Evolutionary conservation across 768 basidiomycete genomes (phyloP).

Genomic region (Boletus edulis): DNA sequence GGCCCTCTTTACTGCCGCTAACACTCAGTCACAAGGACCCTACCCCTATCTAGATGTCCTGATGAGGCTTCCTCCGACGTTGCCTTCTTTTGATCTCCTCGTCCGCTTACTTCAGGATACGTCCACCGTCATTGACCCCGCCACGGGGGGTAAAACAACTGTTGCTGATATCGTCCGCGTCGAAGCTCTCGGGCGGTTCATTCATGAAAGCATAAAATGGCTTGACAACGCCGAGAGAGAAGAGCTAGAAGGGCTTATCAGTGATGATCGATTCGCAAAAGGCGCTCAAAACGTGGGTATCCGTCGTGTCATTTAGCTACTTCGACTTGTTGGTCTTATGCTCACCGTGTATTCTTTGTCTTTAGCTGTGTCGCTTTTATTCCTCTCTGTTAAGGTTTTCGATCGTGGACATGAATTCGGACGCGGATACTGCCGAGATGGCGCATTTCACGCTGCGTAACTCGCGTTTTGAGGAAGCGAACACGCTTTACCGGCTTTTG

Average conservation of each 20-base stretch:
- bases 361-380: conserved; percentile 76
- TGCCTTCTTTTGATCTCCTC: conserved; percentile 71
- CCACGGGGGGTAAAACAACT: conserved; percentile 49
- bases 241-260: conserved; percentile 63
- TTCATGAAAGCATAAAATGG: conserved; percentile 68
- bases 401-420: conserved; percentile 61
- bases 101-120: conserved; percentile 66
- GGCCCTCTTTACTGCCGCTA: conserved; percentile 47
- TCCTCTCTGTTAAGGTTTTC: conserved; percentile 62
- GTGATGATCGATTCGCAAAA: conserved; percentile 71
- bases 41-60: conserved; percentile 61
- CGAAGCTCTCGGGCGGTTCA: conserved; percentile 68
- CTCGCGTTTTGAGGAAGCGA: conserved; percentile 76
- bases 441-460: conserved; percentile 71
- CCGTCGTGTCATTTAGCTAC: not conserved
- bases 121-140: conserved; percentile 41
- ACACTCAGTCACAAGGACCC: conserved; percentile 31
- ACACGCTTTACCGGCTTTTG: conserved; percentile 64
- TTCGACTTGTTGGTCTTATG: not conserved
- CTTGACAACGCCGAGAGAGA: conserved; percentile 69
- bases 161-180: conserved; percentile 62
- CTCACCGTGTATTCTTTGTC: not conserved
- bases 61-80: conserved; percentile 63
- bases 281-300: conserved; percentile 66
- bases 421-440: conserved; percentile 75